Evolutionary conservation across 176 grass and related monocot species (phyloP).

Genomic region (Triticum dicoccoides): DNA sequence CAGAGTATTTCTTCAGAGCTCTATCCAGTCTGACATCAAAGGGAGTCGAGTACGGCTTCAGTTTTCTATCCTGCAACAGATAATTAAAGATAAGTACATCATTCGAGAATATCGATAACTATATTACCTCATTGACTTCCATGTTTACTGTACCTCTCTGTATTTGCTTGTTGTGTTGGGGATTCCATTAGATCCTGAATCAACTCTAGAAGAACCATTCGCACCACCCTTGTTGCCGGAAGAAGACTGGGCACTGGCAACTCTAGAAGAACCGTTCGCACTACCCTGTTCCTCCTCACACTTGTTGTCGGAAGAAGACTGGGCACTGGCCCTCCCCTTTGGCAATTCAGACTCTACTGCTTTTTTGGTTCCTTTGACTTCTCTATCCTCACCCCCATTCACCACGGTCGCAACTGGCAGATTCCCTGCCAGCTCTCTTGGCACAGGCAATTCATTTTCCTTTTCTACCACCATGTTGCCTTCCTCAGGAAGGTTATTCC

Average conservation of each 20-base stretch:
- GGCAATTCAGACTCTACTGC: neutral
- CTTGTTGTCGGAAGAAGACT: slow-evolving; percentile 9
- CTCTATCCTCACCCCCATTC: neutral
- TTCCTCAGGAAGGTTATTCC: slow-evolving; percentile 7
- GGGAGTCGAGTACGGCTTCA: slow-evolving; percentile 55
- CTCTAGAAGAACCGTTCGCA: slow-evolving; percentile 28
- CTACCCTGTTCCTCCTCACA: neutral
- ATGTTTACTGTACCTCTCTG: slow-evolving; percentile 48
- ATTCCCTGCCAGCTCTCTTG: neutral
- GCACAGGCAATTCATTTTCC: slow-evolving; percentile 1
- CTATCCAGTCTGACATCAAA: slow-evolving; percentile 60
- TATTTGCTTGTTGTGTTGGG: slow-evolving; percentile 69
- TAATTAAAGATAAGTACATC: slow-evolving; percentile 4
- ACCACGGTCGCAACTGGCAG: neutral
- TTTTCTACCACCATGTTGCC: neutral
- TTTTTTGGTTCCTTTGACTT: neutral
- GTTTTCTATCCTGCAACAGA: slow-evolving; percentile 50
- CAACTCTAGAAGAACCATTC: slow-evolving; percentile 35
- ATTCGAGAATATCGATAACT: neutral
- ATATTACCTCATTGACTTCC: slow-evolving; percentile 2
- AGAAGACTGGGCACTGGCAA: slow-evolving; percentile 8
- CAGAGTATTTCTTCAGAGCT: slow-evolving; percentile 40
- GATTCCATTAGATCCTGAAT: slow-evolving; percentile 44
- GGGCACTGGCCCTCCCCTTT: neutral
- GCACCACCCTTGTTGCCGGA: neutral